Evolutionary conservation across 2,329 filamentous ascomycete species (phyloP).

Genomic region (Paecilomyces fulvus): DNA sequence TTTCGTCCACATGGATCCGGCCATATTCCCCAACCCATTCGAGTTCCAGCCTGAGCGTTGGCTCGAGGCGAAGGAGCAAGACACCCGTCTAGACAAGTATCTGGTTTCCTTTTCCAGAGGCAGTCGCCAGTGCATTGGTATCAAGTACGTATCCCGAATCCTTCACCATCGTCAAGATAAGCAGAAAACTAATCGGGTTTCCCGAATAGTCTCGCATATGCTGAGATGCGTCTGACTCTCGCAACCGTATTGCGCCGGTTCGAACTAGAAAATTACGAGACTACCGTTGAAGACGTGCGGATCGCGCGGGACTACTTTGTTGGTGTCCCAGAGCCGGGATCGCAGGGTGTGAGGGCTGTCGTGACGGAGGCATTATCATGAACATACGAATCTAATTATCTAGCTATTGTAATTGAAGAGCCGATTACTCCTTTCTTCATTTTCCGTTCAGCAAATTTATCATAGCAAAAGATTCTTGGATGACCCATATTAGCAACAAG

Average conservation of each 20-base stretch:
- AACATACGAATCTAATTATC: background rate
- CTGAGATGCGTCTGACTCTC: conserved; percentile 24
- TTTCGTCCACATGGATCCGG: conserved; percentile 26
- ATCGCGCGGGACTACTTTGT: conserved; percentile 18
- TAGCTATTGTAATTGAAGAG: background rate
- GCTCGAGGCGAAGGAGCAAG: conserved; percentile 22
- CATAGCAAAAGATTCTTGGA: background rate
- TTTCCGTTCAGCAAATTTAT: background rate
- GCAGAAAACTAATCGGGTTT: background rate
- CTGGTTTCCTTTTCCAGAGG: conserved; percentile 34
- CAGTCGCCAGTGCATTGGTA: conserved; percentile 39
- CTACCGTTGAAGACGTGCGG: conserved; percentile 20
- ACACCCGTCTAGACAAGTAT: conserved; percentile 26
- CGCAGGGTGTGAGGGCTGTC: background rate
- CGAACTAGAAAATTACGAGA: conserved; percentile 24
- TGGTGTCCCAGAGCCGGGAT: conserved; percentile 4
- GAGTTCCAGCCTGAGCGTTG: conserved; percentile 32
- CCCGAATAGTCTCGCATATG: conserved; percentile 21
- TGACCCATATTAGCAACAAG: background rate
- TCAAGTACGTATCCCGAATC: conserved; percentile 22
- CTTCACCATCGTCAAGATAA: too few relatives aligned
- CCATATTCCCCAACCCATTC: conserved; percentile 28
- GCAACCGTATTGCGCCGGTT: conserved; percentile 21
- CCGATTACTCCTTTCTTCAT: background rate
- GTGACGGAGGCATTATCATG: background rate